Base-by-base conservation (phyloP, 2,329 filamentous ascomycete species). In the Dothistroma pini region DNA sequence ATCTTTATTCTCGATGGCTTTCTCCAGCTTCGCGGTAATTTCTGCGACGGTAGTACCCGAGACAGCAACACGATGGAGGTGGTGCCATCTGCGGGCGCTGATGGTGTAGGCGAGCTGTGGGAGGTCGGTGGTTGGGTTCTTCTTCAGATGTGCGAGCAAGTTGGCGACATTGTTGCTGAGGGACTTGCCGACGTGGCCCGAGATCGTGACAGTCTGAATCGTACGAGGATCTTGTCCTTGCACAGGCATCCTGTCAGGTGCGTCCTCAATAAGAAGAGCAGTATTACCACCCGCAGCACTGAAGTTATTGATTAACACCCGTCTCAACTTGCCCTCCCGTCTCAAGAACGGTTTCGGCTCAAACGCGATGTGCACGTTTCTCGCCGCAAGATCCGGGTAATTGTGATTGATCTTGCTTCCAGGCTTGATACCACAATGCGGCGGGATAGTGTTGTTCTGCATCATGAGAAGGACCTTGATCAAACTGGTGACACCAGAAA, bases 241-340 rank as follows among this genome's bases (percentile, higher is more conserved):
- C 1, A 29, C 12, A 5, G 31, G 31, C 19, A n/a, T 21, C n/a
- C 34, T 14, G 21, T 29, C 38, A 19, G 67, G 63, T 63, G 56
- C 35, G 55, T 70, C 70, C 57, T 68, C 64, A 16, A 75, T 22
- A 1, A 74, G 35, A 14, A 75, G 51, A 1, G 68, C 58, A 1
- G 74, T 73, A 57, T 77, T 77, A 4, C 75, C 74, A 14, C 75
- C 75, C 9, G 74, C 70, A 1, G 75, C 75, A 38, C 69, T 64
- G 61, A 76, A 78, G 59, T 75, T 77, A 64, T 76, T 77, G 31
- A 78, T 56, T 8, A 60, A 53, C 14, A 51, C 57, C 5, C 22
- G 31, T 11, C 53, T 51, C 8, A 11, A 10, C 16, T 32, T 51
- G 8, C 51, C 51, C 10, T 19, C n/a, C 5, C 1, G 69, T 7